phyloP scores from a whole-genome alignment of 768 basidiomycete genomes.

The Lactarius evosmus region DNA sequence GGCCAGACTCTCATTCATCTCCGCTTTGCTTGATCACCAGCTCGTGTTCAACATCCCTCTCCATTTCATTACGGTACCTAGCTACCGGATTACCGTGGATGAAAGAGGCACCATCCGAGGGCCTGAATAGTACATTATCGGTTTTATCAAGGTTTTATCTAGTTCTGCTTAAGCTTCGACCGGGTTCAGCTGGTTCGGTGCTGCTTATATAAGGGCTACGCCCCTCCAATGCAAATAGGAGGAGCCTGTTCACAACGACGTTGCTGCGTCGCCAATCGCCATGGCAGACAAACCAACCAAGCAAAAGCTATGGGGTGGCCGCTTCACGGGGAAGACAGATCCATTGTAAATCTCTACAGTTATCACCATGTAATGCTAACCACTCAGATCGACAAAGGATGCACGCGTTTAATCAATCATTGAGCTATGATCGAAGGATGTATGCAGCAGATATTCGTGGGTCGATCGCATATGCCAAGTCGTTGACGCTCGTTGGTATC shows the following conservation, averaged over 20 bases:
- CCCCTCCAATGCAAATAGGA: too few species aligned
- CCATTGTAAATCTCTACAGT: slow-evolving; percentile 55
- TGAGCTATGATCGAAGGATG: slow-evolving; percentile 94
- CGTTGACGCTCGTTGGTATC: slow-evolving; percentile 76
- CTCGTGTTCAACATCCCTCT: slow-evolving; percentile 35
- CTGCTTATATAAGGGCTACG: too few species aligned
- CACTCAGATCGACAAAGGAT: slow-evolving; percentile 51
- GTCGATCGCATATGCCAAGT: slow-evolving; percentile 94
- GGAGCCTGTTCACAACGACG: background rate
- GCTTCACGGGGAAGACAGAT: slow-evolving; percentile 85
- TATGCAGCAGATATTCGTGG: slow-evolving; percentile 87
- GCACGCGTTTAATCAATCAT: slow-evolving; percentile 96
- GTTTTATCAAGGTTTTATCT: too few species aligned
- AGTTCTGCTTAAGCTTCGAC: too few species aligned
- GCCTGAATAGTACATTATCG: background rate
- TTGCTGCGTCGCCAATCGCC: background rate
- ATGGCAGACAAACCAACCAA: slow-evolving; percentile 47
- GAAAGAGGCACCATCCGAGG: background rate
- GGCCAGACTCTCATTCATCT: too few species aligned
- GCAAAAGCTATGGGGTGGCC: slow-evolving; percentile 84
- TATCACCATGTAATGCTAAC: slow-evolving; percentile 18
- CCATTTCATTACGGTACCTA: slow-evolving; percentile 55
- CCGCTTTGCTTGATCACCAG: slow-evolving; percentile 30
- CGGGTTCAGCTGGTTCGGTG: too few species aligned
- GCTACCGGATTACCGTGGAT: slow-evolving; percentile 43